A percentile compares a stretch with the other conserved stretches of the same genome.
Conservation (phyloP, 768 basidiomycete species). For the Guyanaporus albipodus region DNA sequence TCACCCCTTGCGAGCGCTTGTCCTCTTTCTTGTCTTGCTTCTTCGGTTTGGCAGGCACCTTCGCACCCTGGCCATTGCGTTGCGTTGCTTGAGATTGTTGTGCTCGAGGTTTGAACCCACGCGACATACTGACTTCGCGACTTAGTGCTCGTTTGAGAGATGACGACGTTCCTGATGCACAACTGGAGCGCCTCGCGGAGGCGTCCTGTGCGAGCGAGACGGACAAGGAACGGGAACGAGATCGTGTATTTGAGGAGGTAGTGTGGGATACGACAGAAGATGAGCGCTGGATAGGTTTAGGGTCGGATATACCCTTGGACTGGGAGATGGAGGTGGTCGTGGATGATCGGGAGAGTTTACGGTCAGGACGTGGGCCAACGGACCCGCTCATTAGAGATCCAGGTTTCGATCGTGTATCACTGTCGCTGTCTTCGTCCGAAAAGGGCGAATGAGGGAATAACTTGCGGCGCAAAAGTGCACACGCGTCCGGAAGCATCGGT, state of each 20-base stretch:
- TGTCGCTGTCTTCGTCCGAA: constrained; percentile 39
- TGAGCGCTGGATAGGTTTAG: constrained; percentile 23
- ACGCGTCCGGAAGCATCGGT: constrained; percentile 46
- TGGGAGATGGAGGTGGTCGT: constrained; percentile 4
- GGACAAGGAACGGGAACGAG: constrained; percentile 61
- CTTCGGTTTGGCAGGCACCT: constrained; percentile 9
- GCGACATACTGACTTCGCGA: constrained; percentile 75
- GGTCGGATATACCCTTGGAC: constrained; percentile 6
- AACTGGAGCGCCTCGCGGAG: constrained; percentile 34
- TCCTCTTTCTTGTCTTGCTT: constrained; percentile 7
- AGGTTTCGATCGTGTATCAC: constrained; percentile 12
- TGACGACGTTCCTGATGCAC: constrained; percentile 30
- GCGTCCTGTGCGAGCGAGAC: constrained; percentile 67
- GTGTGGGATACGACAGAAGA: constrained; percentile 17
- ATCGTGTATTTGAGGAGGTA: constrained; percentile 28
- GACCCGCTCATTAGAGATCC: constrained; percentile 2
- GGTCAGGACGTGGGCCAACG: constrained; percentile 6
- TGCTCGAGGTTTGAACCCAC: constrained; percentile 53
- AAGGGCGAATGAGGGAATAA: constrained; percentile 64
- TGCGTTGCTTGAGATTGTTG: constrained; percentile 12
- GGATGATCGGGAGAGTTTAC: constrained; percentile 13
- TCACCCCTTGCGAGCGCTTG: constrained; percentile 16
- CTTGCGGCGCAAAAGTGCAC: constrained; percentile 58
- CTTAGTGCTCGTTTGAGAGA: constrained; percentile 54
- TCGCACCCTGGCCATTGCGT: constrained; percentile 14